Evolutionary conservation across 495 filamentous ascomycete genomes (phyloP).

Genomic region (Talaromyces wortmannii): DNA sequence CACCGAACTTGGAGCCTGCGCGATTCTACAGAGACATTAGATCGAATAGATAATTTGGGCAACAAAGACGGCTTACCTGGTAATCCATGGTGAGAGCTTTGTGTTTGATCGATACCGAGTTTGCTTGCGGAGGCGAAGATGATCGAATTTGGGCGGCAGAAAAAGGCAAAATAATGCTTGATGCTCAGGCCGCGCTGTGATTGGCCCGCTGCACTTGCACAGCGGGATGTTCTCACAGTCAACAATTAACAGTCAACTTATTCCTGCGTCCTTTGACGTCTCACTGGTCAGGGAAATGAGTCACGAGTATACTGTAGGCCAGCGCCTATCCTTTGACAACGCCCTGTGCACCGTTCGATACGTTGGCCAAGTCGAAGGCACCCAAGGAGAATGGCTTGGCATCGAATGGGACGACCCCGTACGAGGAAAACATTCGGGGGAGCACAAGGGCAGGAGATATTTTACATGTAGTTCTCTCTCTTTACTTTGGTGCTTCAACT

Average conservation of each 20-base stretch:
- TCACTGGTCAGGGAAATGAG: slow-evolving; percentile 12
- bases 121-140: not conserved
- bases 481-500: not conserved
- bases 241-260: no score
- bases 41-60: not conserved
- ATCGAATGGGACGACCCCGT: slow-evolving; percentile 92
- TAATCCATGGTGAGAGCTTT: slow-evolving; percentile 45
- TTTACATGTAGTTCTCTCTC: slow-evolving; percentile 61
- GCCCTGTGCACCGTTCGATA: slow-evolving; percentile 80
- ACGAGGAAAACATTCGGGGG: slow-evolving; percentile 85
- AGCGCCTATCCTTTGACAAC: slow-evolving; percentile 71
- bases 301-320: slow-evolving; percentile 41
- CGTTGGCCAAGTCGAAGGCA: slow-evolving; percentile 67
- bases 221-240: no score
- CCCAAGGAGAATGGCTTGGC: slow-evolving; percentile 79
- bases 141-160: slow-evolving; percentile 13
- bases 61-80: slow-evolving; percentile 32
- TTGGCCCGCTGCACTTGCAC: not conserved
- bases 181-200: not conserved
- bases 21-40: slow-evolving; percentile 66
- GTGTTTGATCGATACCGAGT: not conserved
- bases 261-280: no score
- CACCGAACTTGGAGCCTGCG: slow-evolving; percentile 96
- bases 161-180: slow-evolving; percentile 1
- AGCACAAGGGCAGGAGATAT: slow-evolving; percentile 70